Conservation (phyloP, 768 basidiomycete genomes). For the Gyrodon lividus region DNA sequence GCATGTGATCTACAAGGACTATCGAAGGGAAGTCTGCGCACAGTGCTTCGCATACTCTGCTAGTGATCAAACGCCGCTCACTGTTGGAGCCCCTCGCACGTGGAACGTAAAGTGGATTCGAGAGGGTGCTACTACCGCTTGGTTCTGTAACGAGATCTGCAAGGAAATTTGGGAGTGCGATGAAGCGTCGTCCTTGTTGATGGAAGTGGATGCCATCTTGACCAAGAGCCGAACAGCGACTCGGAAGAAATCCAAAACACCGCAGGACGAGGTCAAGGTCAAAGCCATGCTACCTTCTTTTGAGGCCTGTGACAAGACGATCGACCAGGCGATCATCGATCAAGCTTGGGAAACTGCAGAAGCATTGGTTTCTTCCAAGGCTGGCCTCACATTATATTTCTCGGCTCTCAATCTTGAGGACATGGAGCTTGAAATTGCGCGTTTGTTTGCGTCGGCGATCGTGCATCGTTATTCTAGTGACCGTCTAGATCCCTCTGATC, state of each 20-base stretch:
- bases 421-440: constrained; percentile 57
- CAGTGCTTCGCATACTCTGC: constrained; percentile 61
- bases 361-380: constrained; percentile 23
- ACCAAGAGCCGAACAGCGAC: constrained; percentile 33
- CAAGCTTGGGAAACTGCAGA: constrained; percentile 46
- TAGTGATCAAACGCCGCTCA: constrained; percentile 21
- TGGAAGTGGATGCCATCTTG: constrained; percentile 34
- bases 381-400: constrained; percentile 23
- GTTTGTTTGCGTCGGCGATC: constrained; percentile 52
- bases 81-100: constrained; percentile 28
- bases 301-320: constrained; percentile 6
- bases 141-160: constrained; percentile 58
- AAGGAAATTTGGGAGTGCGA: constrained; percentile 42
- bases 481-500: constrained; percentile 9
- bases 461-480: constrained; percentile 39
- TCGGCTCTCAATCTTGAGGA: constrained; percentile 41
- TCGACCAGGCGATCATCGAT: constrained; percentile 44
- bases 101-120: constrained; percentile 44
- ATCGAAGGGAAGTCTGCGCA: constrained; percentile 65
- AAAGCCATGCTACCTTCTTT: constrained; percentile 18
- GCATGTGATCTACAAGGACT: constrained; percentile 58
- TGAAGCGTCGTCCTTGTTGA: constrained; percentile 31
- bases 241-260: constrained; percentile 28
- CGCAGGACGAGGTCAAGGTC: constrained; percentile 18
- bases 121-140: constrained; percentile 41